Conservation (phyloP, 192 early-diverging fungal species). For the Rhizophagus sp. region DNA sequence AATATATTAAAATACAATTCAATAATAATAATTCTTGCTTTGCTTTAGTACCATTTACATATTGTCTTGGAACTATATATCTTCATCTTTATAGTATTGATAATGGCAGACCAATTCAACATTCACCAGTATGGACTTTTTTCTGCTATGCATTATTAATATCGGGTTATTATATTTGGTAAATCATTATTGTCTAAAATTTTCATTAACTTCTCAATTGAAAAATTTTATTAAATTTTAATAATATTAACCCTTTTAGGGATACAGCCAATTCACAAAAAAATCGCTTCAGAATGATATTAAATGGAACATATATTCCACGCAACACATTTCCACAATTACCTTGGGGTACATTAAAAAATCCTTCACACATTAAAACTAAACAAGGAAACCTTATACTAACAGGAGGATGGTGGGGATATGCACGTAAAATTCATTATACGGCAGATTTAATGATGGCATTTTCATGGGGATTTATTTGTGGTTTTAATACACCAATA, state of each 20-base stretch:
- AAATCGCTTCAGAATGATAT: constrained; percentile 52
- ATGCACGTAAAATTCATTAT: constrained; percentile 72
- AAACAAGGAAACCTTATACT: constrained; percentile 60
- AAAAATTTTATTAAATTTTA: not conserved
- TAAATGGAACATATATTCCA: constrained; percentile 43
- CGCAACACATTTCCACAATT: constrained; percentile 50
- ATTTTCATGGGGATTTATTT: constrained; percentile 81
- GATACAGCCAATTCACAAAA: constrained; percentile 58
- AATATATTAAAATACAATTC: not conserved
- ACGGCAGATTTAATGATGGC: constrained; percentile 88
- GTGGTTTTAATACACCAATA: constrained; percentile 73
- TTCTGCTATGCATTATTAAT: constrained; percentile 39
- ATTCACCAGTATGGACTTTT: constrained; percentile 37
- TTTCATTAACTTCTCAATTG: too few relatives aligned
- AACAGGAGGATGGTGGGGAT: constrained; percentile 71
- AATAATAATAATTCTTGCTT: not conserved
- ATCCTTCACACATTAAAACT: constrained; percentile 70
- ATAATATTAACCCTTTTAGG: not conserved
- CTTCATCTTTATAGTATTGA: constrained; percentile 41
- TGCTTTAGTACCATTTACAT: constrained; percentile 49
- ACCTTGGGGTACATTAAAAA: constrained; percentile 50
- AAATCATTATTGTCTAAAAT: not conserved
- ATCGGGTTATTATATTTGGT: constrained; percentile 44
- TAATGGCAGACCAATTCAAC: constrained; percentile 38
- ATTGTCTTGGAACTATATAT: constrained; percentile 48